Evolutionary conservation across 2,329 filamentous ascomycete species (phyloP).

Genomic region (Neurospora crassa): DNA sequence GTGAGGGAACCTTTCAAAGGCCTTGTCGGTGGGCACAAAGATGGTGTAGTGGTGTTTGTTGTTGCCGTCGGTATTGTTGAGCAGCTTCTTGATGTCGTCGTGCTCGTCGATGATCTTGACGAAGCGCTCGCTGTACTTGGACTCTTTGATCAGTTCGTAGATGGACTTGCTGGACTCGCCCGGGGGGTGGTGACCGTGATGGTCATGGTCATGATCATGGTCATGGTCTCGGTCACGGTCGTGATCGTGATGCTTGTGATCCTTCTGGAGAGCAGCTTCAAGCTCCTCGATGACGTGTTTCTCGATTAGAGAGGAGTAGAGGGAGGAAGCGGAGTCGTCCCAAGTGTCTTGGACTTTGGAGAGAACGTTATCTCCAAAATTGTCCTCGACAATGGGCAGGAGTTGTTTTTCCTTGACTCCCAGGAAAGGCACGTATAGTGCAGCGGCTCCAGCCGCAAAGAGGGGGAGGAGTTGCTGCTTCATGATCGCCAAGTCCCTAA

Average conservation of each 20-base stretch:
- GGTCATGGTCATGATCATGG: conserved; percentile 8
- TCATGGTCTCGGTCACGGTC: conserved; percentile 2
- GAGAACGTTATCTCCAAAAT: neutral
- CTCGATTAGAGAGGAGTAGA: conserved; percentile 6
- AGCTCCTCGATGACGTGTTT: conserved; percentile 5
- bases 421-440: conserved; percentile 5
- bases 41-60: conserved; percentile 60
- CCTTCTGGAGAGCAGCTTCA: neutral
- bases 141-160: conserved; percentile 68
- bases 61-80: conserved; percentile 54
- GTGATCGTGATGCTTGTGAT: conserved; percentile 1
- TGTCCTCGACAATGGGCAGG: conserved; percentile 1
- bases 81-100: conserved; percentile 57
- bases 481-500: conserved; percentile 2
- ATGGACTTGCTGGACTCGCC: conserved; percentile 55
- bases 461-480: conserved; percentile 5
- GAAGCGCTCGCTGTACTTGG: conserved; percentile 69
- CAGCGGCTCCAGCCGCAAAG: conserved; percentile 11
- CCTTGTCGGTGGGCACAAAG: conserved; percentile 69
- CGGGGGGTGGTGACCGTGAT: conserved; percentile 21
- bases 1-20: conserved; percentile 54
- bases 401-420: conserved; percentile 1
- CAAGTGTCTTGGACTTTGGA: conserved; percentile 10
- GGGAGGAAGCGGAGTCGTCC: conserved; percentile 5
- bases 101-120: conserved; percentile 66